Evolutionary conservation across 495 filamentous ascomycete species (phyloP).

Genomic region (Lophium mytilinum): DNA sequence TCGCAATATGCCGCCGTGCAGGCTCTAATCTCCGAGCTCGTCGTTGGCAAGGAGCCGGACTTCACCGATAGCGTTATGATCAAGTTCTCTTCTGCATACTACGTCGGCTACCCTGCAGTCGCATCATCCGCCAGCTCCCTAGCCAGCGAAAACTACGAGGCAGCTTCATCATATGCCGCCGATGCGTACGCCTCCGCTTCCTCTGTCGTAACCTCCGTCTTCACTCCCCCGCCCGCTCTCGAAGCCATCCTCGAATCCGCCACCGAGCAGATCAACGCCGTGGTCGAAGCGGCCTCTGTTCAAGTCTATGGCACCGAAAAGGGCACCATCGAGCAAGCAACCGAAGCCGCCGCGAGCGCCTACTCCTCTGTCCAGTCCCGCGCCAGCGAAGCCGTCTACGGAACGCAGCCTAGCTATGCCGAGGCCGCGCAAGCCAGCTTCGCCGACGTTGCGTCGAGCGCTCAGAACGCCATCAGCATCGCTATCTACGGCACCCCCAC

Average conservation of each 20-base stretch:
- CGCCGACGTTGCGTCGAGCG: constrained; percentile 43
- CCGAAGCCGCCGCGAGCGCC: constrained; percentile 42
- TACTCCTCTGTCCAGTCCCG: constrained; percentile 43
- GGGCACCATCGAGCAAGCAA: constrained; percentile 47
- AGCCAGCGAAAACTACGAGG: constrained; percentile 47
- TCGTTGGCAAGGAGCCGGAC: constrained; percentile 68
- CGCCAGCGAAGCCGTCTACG: constrained; percentile 50
- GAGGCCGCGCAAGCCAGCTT: constrained; percentile 44
- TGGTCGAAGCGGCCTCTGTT: constrained; percentile 51
- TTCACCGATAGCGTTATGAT: constrained; percentile 76
- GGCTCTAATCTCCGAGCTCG: constrained; percentile 65
- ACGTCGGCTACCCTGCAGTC: constrained; percentile 44
- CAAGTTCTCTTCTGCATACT: constrained; percentile 57
- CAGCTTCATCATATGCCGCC: constrained; percentile 48
- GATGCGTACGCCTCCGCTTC: constrained; percentile 53
- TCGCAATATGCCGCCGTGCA: constrained; percentile 62
- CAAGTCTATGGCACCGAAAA: constrained; percentile 54
- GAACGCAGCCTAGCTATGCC: constrained; percentile 42
- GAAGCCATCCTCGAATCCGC: constrained; percentile 52
- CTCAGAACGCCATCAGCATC: constrained; percentile 42
- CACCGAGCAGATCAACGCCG: constrained; percentile 48
- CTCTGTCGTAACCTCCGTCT: constrained; percentile 42
- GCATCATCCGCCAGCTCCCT: constrained; percentile 47
- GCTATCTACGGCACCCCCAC: constrained; percentile 48
- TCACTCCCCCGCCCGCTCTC: constrained; percentile 50